Base-by-base conservation (phyloP, 2,329 filamentous ascomycete species). In the Leptodontidium sp. region DNA sequence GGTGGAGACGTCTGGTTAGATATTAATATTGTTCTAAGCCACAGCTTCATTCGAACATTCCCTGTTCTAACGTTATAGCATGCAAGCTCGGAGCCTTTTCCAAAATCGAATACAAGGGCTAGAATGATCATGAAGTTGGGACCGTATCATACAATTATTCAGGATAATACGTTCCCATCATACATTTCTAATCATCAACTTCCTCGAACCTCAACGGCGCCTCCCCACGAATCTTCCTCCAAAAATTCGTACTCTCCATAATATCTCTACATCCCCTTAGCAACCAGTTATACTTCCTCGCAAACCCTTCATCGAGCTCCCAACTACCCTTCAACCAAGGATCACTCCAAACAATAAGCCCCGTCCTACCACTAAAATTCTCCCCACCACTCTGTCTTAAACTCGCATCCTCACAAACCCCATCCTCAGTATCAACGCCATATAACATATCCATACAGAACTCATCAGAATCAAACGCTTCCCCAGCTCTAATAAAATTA, bases 281-380 rank as follows among this genome's bases (percentile, higher is more conserved):
- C 11, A 83, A 63, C 76, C 78, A 79, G 1, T 72, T 77, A 82
- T 83, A 87, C 70, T 85, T 86, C 50, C 75, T 76, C 1, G 83
- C 70, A 70, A 87, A 86, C 0, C 68, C 66, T 9, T 79, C 78
- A 0, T 80, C 84, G 1, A 82, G 77, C 70, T 87, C 85, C 85
- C 85, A 87, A 11, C 79, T 81, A 0, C 70, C 68, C 2, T 78
- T 66, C 45, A 85, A 79, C 77, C 80, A 82, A 0, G 84, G 78
- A 6, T 84, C 81, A 0, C 83, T 82, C 85, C 84, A 87, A 1
- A 86, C 82, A 14, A 86, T 77, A 1, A 86, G 52, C 1, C 77
- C 79, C 12, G 78, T 75, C 61, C 72, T 73, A 24, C 74, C 67
- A 38, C 45, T 57, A 15, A 4, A 11, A 45, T 21, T 49, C 7